These are phyloP conservation scores for Sporobolomyces pararoseus DNA, from an alignment of 768 basidiomycete species.

Conservation along the genomic window DNA sequence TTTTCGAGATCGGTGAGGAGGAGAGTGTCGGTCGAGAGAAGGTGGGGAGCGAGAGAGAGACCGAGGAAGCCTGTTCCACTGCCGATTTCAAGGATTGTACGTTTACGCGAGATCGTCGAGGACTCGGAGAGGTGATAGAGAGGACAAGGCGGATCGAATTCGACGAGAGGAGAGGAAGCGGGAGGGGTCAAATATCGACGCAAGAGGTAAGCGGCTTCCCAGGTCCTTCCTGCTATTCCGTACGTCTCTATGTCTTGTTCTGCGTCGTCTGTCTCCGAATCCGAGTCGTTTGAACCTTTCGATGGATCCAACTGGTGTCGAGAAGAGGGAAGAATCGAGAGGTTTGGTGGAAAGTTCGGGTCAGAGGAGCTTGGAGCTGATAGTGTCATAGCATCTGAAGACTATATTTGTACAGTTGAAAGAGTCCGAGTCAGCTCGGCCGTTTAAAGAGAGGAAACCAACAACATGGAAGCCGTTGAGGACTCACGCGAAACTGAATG, in stretches of 20 bases:
- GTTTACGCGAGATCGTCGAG: constrained; percentile 20
- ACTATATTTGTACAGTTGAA: too few species aligned
- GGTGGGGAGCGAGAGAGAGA: constrained; percentile 54
- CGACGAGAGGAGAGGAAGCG: constrained; percentile 54
- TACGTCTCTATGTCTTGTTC: constrained; percentile 31
- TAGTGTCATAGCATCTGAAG: too few species aligned
- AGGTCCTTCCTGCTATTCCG: constrained; percentile 40
- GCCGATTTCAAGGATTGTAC: constrained; percentile 65
- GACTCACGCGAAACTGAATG: too few species aligned
- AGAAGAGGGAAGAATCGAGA: constrained; percentile 4
- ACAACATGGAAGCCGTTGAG: too few species aligned
- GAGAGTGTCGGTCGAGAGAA: constrained; percentile 47
- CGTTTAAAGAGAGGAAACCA: too few species aligned
- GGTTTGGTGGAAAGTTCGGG: constrained; percentile 24
- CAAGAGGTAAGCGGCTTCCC: constrained; percentile 71
- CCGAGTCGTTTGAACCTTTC: background rate
- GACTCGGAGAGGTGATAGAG: constrained; percentile 51
- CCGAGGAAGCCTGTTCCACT: constrained; percentile 69
- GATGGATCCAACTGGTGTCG: background rate
- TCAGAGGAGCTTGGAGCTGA: background rate
- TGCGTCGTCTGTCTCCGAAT: background rate
- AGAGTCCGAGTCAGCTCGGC: too few species aligned
- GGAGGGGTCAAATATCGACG: constrained; percentile 58
- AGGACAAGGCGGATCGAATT: constrained; percentile 24
- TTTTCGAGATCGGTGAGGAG: constrained; percentile 71